These are phyloP conservation scores for slime mould (Dictyostelium discoideum) DNA, from an alignment of 78 protist genomes.

Conservation along the genomic window dicty_2.7 NC_007091.3:2002001-2002500, in stretches of 20 bases:
- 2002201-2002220: constrained; percentile 7
- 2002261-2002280: constrained; percentile 3
- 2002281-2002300: background rate
- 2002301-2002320: background rate
- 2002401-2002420: constrained; percentile 37
- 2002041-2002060: constrained; percentile 11
- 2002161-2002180: background rate
- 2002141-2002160: constrained; percentile 19
- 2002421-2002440: constrained; percentile 60
- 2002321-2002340: background rate
- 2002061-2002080: constrained; percentile 2
- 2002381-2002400: background rate
- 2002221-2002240: constrained; percentile 48
- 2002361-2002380: background rate
- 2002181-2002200: constrained; percentile 14
- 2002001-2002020: constrained; percentile 44
- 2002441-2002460: constrained; percentile 49
- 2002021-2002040: constrained; percentile 23
- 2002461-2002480: constrained; percentile 27
- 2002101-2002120: background rate
- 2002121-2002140: constrained; percentile 3
- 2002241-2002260: constrained; percentile 19
- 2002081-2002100: constrained; percentile 44
- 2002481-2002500: constrained; percentile 48
- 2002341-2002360: background rate